Conservation (phyloP, 2,329 filamentous ascomycete species). For the Aspergillus sp. region DNA sequence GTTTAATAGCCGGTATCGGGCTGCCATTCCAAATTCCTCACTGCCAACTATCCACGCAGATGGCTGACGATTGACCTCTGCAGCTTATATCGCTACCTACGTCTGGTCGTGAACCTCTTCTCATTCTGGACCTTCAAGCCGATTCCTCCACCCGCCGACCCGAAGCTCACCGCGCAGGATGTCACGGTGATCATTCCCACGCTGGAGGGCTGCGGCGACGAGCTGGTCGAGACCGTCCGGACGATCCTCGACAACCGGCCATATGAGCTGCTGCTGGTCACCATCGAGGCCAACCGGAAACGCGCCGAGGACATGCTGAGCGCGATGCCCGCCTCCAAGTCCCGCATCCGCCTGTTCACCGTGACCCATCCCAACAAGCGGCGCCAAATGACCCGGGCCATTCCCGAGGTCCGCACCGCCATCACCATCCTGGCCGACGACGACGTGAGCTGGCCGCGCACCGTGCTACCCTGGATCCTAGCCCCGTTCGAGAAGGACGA, state of each 20-base stretch:
- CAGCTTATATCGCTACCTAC: conserved; percentile 80
- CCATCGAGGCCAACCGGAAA: conserved; percentile 68
- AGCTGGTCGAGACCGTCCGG: conserved; percentile 69
- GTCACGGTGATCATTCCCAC: conserved; percentile 92
- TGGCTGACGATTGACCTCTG: conserved; percentile 7
- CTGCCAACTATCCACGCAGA: too few relatives aligned
- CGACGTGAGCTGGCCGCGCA: conserved; percentile 85
- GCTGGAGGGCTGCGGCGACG: conserved; percentile 76
- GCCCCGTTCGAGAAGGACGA: conserved; percentile 76
- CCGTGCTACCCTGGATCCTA: conserved; percentile 80
- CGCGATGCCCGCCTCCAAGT: conserved; percentile 47
- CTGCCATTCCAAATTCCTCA: too few relatives aligned
- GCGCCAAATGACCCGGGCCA: conserved; percentile 81
- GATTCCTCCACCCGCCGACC: conserved; percentile 69
- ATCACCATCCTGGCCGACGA: conserved; percentile 94
- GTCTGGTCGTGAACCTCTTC: conserved; percentile 72
- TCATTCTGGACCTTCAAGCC: conserved; percentile 84
- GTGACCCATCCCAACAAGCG: conserved; percentile 89
- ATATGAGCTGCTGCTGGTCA: conserved; percentile 71
- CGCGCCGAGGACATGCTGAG: conserved; percentile 55
- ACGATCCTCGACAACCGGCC: conserved; percentile 46
- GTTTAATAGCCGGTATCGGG: too few relatives aligned
- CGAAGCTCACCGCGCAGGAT: conserved; percentile 69
- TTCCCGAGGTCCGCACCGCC: conserved; percentile 70
- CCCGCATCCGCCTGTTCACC: conserved; percentile 63